Evolutionary conservation across 1,139 yeast genomes (phyloP).

Genomic region (Taphrina wiesneri): DNA sequence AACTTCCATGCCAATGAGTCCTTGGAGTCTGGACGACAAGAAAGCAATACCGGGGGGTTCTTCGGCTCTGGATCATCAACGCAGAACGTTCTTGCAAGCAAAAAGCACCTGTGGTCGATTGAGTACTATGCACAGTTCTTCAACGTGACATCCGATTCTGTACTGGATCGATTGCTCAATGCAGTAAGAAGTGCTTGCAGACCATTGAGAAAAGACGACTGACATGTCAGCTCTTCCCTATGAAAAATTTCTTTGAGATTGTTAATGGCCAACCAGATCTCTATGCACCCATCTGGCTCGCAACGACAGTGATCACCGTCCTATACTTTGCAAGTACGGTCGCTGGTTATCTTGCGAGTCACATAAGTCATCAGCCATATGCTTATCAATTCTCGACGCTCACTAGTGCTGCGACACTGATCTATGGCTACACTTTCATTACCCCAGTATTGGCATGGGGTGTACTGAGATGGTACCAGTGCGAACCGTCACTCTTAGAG

Average conservation of each 20-base stretch:
- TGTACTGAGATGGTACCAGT: constrained; percentile 50
- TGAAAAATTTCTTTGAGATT: constrained; percentile 50
- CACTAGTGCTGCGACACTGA: constrained; percentile 62
- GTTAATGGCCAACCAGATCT: constrained; percentile 55
- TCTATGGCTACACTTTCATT: constrained; percentile 70
- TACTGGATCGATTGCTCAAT: constrained; percentile 9
- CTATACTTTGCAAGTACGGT: constrained; percentile 72
- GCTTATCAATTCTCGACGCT: constrained; percentile 64
- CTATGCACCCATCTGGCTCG: constrained; percentile 83
- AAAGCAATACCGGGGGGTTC: constrained; percentile 2
- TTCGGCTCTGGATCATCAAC: neutral
- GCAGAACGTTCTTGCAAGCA: constrained; percentile 35
- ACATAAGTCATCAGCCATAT: constrained; percentile 51
- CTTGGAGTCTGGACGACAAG: constrained; percentile 17
- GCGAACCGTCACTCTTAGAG: constrained; percentile 47
- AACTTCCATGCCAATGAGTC: constrained; percentile 29
- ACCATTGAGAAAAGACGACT: neutral
- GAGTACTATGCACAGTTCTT: constrained; percentile 40
- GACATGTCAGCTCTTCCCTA: constrained; percentile 44
- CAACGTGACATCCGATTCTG: constrained; percentile 39
- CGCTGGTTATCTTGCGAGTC: constrained; percentile 55
- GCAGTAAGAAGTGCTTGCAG: neutral
- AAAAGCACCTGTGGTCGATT: constrained; percentile 38
- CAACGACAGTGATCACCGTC: constrained; percentile 70
- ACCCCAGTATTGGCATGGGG: constrained; percentile 61